phyloP scores from a whole-genome alignment of 2,329 filamentous ascomycete genomes.

The Neofusicoccum sp. region DNA sequence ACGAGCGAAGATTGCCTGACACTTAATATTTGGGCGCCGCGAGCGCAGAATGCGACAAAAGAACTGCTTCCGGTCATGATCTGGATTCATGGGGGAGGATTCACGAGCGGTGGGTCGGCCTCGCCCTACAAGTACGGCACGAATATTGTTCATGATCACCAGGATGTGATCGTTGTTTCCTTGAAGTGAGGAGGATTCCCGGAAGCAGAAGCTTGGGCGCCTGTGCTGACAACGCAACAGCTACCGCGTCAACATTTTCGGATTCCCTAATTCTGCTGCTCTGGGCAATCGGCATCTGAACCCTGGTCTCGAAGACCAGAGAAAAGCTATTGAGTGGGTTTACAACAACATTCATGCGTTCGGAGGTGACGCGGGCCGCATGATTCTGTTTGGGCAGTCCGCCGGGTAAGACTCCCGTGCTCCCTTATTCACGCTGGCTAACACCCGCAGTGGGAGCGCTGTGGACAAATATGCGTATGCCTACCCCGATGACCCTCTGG shows the following conservation, averaged over 20 bases:
- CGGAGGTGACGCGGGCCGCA: constrained; percentile 40
- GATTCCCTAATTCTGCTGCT: constrained; percentile 37
- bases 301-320: constrained; percentile 40
- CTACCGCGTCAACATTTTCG: constrained; percentile 49
- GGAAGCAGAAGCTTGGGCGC: constrained; percentile 44
- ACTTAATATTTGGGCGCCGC: constrained; percentile 37
- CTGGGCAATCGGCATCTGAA: constrained; percentile 40
- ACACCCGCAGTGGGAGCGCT: constrained; percentile 47
- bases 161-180: constrained; percentile 46
- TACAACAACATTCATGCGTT: constrained; percentile 43
- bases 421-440: no score
- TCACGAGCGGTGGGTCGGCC: constrained; percentile 38
- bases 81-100: constrained; percentile 48
- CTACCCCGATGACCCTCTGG: constrained; percentile 56
- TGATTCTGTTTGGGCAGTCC: constrained; percentile 43
- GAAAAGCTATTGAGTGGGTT: constrained; percentile 44
- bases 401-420: constrained; percentile 50
- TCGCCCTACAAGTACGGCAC: constrained; percentile 41
- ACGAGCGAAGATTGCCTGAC: constrained; percentile 36
- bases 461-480: constrained; percentile 50
- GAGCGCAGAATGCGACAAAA: constrained; percentile 24
- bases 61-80: constrained; percentile 42
- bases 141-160: constrained; percentile 37
- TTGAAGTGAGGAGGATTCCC: constrained; percentile 36
- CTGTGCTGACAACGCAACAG: constrained; percentile 40